These are phyloP conservation scores for Amanita phalloides DNA, from an alignment of 768 basidiomycete genomes.

Conservation along the genomic window DNA sequence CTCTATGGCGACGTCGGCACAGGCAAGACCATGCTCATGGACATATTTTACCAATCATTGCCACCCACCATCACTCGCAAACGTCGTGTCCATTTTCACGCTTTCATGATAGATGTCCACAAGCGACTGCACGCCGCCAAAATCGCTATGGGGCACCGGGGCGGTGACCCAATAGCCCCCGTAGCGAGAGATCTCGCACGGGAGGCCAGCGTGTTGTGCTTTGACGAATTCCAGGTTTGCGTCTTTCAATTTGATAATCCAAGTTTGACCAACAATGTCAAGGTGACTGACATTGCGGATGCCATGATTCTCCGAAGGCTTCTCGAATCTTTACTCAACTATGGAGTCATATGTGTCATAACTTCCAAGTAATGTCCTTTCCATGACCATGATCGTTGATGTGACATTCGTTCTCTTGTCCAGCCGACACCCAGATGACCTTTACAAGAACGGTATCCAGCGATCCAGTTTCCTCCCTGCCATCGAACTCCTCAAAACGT, in stretches of 20 bases:
- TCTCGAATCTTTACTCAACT: slow-evolving; percentile 74
- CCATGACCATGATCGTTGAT: not conserved
- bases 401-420: not conserved
- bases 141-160: slow-evolving; percentile 50
- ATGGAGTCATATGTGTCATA: slow-evolving; percentile 90
- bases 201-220: slow-evolving; percentile 81
- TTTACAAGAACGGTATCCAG: slow-evolving; percentile 99
- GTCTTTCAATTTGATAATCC: not conserved
- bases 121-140: slow-evolving; percentile 84
- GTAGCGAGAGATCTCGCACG: slow-evolving; percentile 81
- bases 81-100: slow-evolving; percentile 93
- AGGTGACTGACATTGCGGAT: slow-evolving; percentile 96
- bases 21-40: slow-evolving; percentile 99
- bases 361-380: slow-evolving; percentile 75
- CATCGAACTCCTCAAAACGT: slow-evolving; percentile 84
- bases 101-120: slow-evolving; percentile 98
- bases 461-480: slow-evolving; percentile 90
- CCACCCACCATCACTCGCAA: slow-evolving; percentile 56
- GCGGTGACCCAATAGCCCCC: slow-evolving; percentile 77
- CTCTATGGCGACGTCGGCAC: slow-evolving; percentile 96
- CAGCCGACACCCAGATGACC: slow-evolving; percentile 93
- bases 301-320: slow-evolving; percentile 95
- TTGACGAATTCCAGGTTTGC: slow-evolving; percentile 93
- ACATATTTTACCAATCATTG: slow-evolving; percentile 85
- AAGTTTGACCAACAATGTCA: slow-evolving; percentile 4